Conservation (phyloP, 768 basidiomycete genomes). For the Termitomyces sp. region DNA sequence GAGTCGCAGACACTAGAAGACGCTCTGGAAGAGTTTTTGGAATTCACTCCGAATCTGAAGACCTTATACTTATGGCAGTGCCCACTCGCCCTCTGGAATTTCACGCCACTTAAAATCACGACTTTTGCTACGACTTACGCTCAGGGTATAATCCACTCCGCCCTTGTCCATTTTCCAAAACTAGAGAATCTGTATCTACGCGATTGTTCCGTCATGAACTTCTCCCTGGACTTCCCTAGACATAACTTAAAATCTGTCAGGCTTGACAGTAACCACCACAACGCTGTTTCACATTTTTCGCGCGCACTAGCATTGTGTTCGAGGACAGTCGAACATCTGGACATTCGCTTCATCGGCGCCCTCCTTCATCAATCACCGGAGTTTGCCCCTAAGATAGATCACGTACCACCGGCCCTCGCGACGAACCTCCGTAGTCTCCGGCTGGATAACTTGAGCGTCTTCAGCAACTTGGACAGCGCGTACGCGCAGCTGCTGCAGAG, state of each 20-base stretch:
- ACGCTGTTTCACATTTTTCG: slow-evolving; percentile 19
- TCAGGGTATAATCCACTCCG: slow-evolving; percentile 20
- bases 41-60: slow-evolving; percentile 17
- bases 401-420: not conserved
- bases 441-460: slow-evolving; percentile 23
- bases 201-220: slow-evolving; percentile 20
- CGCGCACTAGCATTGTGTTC: slow-evolving; percentile 17
- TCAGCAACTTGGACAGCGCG: slow-evolving; percentile 17
- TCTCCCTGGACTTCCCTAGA: slow-evolving; percentile 15
- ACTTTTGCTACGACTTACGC: slow-evolving; percentile 24
- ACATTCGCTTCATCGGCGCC: slow-evolving; percentile 24
- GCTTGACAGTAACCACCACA: slow-evolving; percentile 22
- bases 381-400: slow-evolving; percentile 8
- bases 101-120: slow-evolving; percentile 12
- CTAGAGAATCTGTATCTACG: slow-evolving; percentile 21
- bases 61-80: slow-evolving; percentile 22
- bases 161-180: slow-evolving; percentile 18
- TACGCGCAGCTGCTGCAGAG: slow-evolving; percentile 18
- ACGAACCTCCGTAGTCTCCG: slow-evolving; percentile 18
- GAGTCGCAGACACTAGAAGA: slow-evolving; percentile 16
- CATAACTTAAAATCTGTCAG: slow-evolving; percentile 19
- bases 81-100: slow-evolving; percentile 22
- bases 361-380: slow-evolving; percentile 19
- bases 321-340: slow-evolving; percentile 16
- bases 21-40: slow-evolving; percentile 19